Evolutionary conservation across 106 monocot genomes (phyloP), one percentile per base, ranked within the genome.

Genomic region (Acanthochlamys bracteata): DNA sequence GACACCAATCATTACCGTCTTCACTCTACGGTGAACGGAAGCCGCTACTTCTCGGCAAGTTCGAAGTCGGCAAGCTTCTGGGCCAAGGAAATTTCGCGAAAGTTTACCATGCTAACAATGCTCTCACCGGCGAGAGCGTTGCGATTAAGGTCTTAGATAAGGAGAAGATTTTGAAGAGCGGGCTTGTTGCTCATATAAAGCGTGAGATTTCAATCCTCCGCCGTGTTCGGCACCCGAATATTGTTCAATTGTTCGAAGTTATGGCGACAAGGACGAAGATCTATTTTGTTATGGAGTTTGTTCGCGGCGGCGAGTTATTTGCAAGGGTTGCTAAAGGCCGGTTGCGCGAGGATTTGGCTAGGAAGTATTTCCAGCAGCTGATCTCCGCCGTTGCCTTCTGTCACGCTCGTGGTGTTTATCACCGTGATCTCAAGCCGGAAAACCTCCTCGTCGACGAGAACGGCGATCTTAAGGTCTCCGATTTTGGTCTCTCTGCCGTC

Each of bases 401-500:
- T 74, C 92, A 92, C 69, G 64, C 78, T 26, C 80, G 84, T 13
- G 92, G 92, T 16, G 92, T 87, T 40, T 86, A 65, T 59, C 92
- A 92, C 76, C 78, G 92, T 4, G 92, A 92, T 60, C 79, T 92
- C 40, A 92, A 92, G 71, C 84, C 81, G 11, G 92, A 92, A 71
- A 92, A 92, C 71, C 74, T 92, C 26, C 79, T 92, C 9, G 68
- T 91, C 22, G 91, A 91, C 68, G 83, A 86, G 25, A 61, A 68
- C 17, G 86, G 83, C 10, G 66, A 76, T 57, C 69, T 89, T n/a
- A 89, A 85, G 76, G 80, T 91, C 62, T 76, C 91, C 59, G 91
- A 91, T 59, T 91, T 91, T 70, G 91, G 91, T 12, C 81, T 91
- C 39, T 75, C 77, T 64, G 79, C 89, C 9, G 76, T 90, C 66